phyloP scores from a whole-genome alignment of 345 rosid genomes.

The Raphanus raphanistrum region DNA sequence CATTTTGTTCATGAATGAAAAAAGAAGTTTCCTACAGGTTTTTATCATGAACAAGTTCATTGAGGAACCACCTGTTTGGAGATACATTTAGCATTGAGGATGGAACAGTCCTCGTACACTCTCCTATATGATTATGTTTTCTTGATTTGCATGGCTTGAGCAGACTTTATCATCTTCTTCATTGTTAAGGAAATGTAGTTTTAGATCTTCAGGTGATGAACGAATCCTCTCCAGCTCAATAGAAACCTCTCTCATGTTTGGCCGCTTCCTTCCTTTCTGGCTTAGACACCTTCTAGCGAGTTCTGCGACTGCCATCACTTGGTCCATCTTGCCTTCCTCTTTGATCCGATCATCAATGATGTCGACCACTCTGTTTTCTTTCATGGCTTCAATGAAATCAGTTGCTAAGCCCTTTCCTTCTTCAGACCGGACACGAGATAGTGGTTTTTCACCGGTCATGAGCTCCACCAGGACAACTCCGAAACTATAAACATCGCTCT shows the following conservation, averaged over 20 bases:
- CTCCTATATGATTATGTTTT: neutral
- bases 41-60: neutral
- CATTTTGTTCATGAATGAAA: neutral
- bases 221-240: conserved; percentile 33
- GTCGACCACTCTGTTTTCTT: conserved; percentile 20
- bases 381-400: conserved; percentile 35
- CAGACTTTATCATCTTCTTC: neutral
- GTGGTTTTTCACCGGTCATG: conserved; percentile 37
- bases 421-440: conserved; percentile 30
- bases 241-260: conserved; percentile 46
- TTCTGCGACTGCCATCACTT: conserved; percentile 36
- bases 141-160: neutral
- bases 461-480: conserved; percentile 51
- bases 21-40: neutral
- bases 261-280: conserved; percentile 39
- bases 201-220: neutral
- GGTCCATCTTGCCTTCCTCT: conserved; percentile 10
- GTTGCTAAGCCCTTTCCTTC: conserved; percentile 34
- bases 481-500: conserved; percentile 56
- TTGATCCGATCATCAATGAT: conserved; percentile 34
- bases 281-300: conserved; percentile 38
- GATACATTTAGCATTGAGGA: neutral
- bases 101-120: neutral
- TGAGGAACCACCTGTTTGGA: neutral
- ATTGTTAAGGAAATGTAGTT: neutral